Conservation (phyloP, 495 filamentous ascomycete species). For the Xylaria scruposa region DNA sequence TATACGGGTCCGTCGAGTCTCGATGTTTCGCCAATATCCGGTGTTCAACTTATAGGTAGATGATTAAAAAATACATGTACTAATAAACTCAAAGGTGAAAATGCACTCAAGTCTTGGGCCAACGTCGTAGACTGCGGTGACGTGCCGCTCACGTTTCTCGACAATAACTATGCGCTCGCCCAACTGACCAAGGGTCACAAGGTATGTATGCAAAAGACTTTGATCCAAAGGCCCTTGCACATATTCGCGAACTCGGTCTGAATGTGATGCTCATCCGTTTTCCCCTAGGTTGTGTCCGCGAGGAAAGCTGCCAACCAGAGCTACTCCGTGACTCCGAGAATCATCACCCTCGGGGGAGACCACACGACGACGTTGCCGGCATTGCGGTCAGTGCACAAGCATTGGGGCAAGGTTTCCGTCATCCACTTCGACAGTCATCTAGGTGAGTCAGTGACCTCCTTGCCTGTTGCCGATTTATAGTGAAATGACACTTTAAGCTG, state of each 20-base stretch:
- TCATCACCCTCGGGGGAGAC: conserved; percentile 75
- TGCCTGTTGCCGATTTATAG: neutral
- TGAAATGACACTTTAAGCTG: conserved; percentile 11
- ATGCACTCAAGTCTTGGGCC: conserved; percentile 64
- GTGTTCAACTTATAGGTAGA: neutral
- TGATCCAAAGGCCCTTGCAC: neutral
- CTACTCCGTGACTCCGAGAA: conserved; percentile 48
- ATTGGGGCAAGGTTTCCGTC: conserved; percentile 71
- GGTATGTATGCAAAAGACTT: conserved; percentile 23
- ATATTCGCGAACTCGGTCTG: conserved; percentile 22
- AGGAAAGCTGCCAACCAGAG: conserved; percentile 42
- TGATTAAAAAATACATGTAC: neutral
- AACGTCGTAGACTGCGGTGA: conserved; percentile 79
- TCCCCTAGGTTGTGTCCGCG: conserved; percentile 42
- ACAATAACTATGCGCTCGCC: conserved; percentile 76
- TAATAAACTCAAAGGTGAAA: conserved; percentile 32
- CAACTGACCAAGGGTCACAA: conserved; percentile 71
- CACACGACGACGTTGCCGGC: conserved; percentile 68
- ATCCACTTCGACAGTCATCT: conserved; percentile 79
- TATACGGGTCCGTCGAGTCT: conserved; percentile 38
- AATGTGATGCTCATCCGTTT: neutral
- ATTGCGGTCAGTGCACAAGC: conserved; percentile 67
- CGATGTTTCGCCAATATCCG: neutral
- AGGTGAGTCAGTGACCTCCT: conserved; percentile 34
- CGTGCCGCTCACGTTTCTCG: conserved; percentile 70